These are phyloP conservation scores for Trichoderma sp. DNA, from an alignment of 2,329 filamentous ascomycete genomes.

Conservation along the genomic window DNA sequence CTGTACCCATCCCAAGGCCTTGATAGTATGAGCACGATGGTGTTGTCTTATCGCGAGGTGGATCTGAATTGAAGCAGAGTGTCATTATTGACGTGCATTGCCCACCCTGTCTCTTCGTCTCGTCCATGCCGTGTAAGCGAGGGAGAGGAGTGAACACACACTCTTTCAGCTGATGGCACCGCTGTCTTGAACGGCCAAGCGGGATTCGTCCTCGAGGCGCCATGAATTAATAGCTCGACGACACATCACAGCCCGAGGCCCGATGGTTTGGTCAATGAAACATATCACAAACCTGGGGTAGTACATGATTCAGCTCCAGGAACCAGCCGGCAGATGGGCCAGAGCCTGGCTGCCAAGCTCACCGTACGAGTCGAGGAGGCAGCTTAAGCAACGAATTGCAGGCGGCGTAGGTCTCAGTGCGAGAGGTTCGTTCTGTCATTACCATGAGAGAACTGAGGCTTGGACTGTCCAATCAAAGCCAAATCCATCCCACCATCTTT, in stretches of 20 bases:
- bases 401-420: not conserved
- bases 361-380: not conserved
- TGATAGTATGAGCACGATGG: not conserved
- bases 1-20: not conserved
- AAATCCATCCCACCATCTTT: not conserved
- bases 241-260: not conserved
- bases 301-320: slow-evolving; percentile 6
- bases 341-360: not conserved
- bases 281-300: not conserved
- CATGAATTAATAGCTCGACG: not conserved
- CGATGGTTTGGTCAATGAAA: not conserved
- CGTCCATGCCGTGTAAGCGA: not conserved
- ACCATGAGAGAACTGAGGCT: too few relatives aligned
- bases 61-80: not conserved
- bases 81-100: not conserved
- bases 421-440: not conserved
- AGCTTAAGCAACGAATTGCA: not conserved
- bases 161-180: not conserved
- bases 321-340: not conserved
- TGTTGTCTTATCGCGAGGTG: not conserved
- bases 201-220: not conserved
- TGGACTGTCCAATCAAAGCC: not conserved
- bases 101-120: not conserved
- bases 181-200: not conserved
- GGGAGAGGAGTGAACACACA: not conserved